Evolutionary conservation across 805 yeast species (phyloP).

Genomic region (Kazachstania taianensis): DNA sequence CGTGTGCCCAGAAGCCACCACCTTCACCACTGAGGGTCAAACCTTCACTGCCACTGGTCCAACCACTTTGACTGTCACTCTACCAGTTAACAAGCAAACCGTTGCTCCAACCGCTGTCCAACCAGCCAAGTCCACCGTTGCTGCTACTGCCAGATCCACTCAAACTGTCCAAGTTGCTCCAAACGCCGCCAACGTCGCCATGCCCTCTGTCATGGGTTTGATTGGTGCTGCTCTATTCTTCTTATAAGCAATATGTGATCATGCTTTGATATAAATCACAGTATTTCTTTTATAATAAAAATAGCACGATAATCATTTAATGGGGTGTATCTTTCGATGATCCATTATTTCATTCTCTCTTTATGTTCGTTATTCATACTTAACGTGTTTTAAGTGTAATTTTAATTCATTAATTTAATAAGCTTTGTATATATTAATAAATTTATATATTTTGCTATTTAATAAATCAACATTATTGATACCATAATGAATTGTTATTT

Average conservation of each 20-base stretch:
- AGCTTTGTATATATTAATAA: no score
- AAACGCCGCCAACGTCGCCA: constrained; percentile 5
- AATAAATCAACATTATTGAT: no score
- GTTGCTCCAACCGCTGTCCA: constrained; percentile 3
- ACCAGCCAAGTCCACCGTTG: constrained; percentile 7
- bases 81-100: constrained; percentile 3
- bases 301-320: no score
- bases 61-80: constrained; percentile 66
- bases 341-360: background rate
- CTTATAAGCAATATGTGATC: constrained; percentile 3
- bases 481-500: no score
- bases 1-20: background rate
- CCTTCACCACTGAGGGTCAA: background rate
- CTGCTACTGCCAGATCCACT: constrained; percentile 1
- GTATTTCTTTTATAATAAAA: no score
- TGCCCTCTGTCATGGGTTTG: constrained; percentile 8
- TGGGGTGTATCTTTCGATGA: no score
- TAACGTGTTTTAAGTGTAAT: no score
- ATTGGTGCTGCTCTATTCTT: constrained; percentile 10
- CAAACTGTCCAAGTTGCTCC: constrained; percentile 1
- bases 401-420: no score
- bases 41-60: constrained; percentile 60
- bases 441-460: no score
- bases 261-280: background rate
- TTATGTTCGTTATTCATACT: no score